A percentile compares a stretch with the other conserved stretches of the same genome.
Evolutionary conservation across 2,329 filamentous ascomycete species (phyloP).

Genomic region (Trichoderma guizhouense): DNA sequence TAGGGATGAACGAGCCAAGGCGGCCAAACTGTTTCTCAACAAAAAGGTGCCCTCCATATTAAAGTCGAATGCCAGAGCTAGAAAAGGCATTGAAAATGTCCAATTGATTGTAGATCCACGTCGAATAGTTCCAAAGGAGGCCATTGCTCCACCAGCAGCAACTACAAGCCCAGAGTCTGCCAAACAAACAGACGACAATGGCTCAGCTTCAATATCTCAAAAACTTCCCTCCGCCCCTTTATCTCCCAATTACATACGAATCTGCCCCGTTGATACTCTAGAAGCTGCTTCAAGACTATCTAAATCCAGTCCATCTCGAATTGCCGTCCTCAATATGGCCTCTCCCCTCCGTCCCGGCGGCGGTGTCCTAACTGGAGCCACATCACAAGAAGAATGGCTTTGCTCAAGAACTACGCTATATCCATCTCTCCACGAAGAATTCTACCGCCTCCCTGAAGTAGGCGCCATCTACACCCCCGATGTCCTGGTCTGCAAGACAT

Average conservation of each 20-base stretch:
- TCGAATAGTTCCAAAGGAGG: too few species aligned
- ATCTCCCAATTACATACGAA: constrained; percentile 36
- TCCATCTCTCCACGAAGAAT: constrained; percentile 54
- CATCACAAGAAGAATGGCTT: constrained; percentile 59
- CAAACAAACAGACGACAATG: neutral
- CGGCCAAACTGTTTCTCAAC: constrained; percentile 56
- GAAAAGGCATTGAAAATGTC: constrained; percentile 50
- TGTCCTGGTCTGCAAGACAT: constrained; percentile 54
- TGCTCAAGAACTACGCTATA: constrained; percentile 60
- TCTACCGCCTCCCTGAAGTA: constrained; percentile 58
- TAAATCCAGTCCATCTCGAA: constrained; percentile 18
- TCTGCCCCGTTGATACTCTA: constrained; percentile 52
- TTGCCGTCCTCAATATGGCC: constrained; percentile 61
- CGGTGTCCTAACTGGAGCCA: constrained; percentile 57
- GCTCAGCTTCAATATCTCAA: neutral
- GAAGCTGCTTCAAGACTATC: constrained; percentile 40
- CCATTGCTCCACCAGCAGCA: neutral
- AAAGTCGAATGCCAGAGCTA: constrained; percentile 50
- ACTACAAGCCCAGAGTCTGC: neutral
- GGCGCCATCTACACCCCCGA: constrained; percentile 56
- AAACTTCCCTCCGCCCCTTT: neutral
- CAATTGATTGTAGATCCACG: constrained; percentile 43
- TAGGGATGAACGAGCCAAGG: constrained; percentile 47
- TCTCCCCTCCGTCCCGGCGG: constrained; percentile 60
- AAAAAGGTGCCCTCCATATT: constrained; percentile 57